Evolutionary conservation across 2,329 filamentous ascomycete species (phyloP).

Genomic region (Orbilia oligospora): DNA sequence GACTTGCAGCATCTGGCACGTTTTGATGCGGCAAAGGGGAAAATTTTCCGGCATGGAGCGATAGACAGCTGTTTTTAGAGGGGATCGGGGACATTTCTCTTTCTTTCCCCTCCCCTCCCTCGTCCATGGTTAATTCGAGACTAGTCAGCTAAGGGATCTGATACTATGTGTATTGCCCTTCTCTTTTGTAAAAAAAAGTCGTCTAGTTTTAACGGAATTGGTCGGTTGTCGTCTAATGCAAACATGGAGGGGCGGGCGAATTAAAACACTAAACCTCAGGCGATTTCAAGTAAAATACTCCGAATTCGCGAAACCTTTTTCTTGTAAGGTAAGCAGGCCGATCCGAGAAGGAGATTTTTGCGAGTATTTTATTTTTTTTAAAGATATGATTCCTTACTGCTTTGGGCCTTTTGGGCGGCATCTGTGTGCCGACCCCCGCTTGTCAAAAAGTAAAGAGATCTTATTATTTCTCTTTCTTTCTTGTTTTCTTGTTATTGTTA

Average conservation of each 20-base stretch:
- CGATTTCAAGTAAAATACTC: constrained; percentile 50
- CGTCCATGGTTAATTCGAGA: not conserved
- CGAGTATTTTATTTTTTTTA: not conserved
- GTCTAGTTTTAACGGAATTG: constrained; percentile 29
- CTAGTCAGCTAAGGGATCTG: constrained; percentile 15
- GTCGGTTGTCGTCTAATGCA: constrained; percentile 35
- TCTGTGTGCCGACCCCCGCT: constrained; percentile 18
- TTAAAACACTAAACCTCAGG: constrained; percentile 26
- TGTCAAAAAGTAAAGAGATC: constrained; percentile 16
- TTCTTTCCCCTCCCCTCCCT: not conserved
- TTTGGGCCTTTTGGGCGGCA: constrained; percentile 27
- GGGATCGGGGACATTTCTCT: constrained; percentile 20
- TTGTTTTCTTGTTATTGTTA: not conserved
- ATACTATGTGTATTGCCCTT: not conserved
- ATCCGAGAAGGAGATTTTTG: constrained; percentile 43
- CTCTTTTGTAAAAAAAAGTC: too few species aligned
- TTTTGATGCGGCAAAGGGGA: constrained; percentile 58
- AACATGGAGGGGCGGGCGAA: constrained; percentile 47
- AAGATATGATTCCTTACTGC: constrained; percentile 15
- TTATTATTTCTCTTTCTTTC: not conserved
- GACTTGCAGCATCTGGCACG: constrained; percentile 37
- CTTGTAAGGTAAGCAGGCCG: constrained; percentile 39
- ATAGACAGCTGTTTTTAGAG: constrained; percentile 25
- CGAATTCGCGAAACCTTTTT: constrained; percentile 56
- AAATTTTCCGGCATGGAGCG: constrained; percentile 51